Evolutionary conservation across 331 rosid genomes (phyloP).

Genomic region (Acacia pycnantha): DNA sequence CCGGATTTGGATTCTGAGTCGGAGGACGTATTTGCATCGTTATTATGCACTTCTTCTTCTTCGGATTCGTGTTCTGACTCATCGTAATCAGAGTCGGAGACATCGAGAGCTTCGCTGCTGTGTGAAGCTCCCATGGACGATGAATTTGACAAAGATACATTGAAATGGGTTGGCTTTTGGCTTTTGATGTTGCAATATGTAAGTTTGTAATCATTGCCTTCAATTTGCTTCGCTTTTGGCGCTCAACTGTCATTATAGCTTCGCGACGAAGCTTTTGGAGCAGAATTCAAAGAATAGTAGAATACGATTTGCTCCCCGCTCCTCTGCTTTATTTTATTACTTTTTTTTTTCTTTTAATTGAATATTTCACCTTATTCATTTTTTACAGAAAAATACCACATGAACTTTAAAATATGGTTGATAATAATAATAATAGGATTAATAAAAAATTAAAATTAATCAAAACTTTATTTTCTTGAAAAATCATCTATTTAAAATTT

Average conservation of each 20-base stretch:
- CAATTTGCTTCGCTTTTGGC: background rate
- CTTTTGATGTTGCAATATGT: background rate
- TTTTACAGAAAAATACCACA: too few species aligned
- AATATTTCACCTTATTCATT: too few species aligned
- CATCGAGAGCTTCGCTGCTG: conserved; percentile 67
- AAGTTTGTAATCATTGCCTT: background rate
- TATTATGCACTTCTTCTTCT: too few species aligned
- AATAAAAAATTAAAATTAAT: too few species aligned
- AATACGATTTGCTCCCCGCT: too few species aligned
- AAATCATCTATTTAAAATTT: too few species aligned
- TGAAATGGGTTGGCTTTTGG: background rate
- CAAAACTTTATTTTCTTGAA: too few species aligned
- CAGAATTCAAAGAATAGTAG: too few species aligned
- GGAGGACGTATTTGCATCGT: background rate
- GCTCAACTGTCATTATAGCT: background rate
- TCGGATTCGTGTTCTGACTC: background rate
- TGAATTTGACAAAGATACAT: background rate
- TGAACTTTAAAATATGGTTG: too few species aligned
- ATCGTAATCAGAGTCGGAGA: conserved; percentile 51
- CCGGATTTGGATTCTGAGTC: conserved; percentile 5
- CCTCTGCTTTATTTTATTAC: too few species aligned
- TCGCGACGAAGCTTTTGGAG: background rate
- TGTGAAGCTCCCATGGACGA: conserved; percentile 60
- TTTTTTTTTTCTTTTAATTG: too few species aligned
- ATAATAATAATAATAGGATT: too few species aligned